A percentile compares a stretch with the other conserved stretches of the same genome.
Conservation (phyloP, 2,329 filamentous ascomycete genomes). For the Microdochium nivale region DNA sequence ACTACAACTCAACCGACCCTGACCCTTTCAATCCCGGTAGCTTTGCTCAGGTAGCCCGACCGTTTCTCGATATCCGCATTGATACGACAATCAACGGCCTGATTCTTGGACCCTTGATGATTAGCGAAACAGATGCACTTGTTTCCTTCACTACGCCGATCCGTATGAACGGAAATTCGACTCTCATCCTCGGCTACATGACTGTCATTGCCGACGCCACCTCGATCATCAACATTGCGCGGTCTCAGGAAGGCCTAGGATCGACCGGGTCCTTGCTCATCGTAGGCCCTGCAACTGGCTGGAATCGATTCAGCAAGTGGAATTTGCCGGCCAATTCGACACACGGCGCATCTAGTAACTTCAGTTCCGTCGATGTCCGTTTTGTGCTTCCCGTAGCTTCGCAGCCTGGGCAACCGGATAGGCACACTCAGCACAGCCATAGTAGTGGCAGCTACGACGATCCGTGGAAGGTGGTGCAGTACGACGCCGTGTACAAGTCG, state of each 20-base stretch:
- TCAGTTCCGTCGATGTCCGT: constrained; percentile 38
- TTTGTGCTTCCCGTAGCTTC: constrained; percentile 52
- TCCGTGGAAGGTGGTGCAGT: constrained; percentile 52
- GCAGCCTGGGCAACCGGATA: constrained; percentile 28
- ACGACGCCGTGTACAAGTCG: constrained; percentile 52
- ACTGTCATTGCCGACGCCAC: constrained; percentile 66
- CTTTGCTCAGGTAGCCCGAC: constrained; percentile 33
- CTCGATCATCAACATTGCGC: constrained; percentile 52
- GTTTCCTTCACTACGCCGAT: constrained; percentile 77
- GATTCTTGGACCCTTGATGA: constrained; percentile 65
- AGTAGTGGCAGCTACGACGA: constrained; percentile 30
- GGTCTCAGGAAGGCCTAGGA: constrained; percentile 61
- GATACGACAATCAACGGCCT: constrained; percentile 44
- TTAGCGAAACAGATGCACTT: constrained; percentile 67
- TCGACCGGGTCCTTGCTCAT: constrained; percentile 62
- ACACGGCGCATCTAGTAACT: constrained; percentile 23
- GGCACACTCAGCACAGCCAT: constrained; percentile 38
- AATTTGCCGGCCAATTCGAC: constrained; percentile 37
- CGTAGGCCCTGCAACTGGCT: constrained; percentile 55
- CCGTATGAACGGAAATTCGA: constrained; percentile 51
- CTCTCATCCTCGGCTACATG: constrained; percentile 71
- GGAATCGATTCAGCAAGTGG: constrained; percentile 52
- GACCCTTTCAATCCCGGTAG: constrained; percentile 32
- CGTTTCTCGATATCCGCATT: constrained; percentile 41
- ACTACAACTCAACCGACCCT: constrained; percentile 33